Percentiles rank a stretch among this genome's conserved stretches.
phyloP scores from a whole-genome alignment of 2,329 filamentous ascomycete genomes.

The Fusarium lateritium region DNA sequence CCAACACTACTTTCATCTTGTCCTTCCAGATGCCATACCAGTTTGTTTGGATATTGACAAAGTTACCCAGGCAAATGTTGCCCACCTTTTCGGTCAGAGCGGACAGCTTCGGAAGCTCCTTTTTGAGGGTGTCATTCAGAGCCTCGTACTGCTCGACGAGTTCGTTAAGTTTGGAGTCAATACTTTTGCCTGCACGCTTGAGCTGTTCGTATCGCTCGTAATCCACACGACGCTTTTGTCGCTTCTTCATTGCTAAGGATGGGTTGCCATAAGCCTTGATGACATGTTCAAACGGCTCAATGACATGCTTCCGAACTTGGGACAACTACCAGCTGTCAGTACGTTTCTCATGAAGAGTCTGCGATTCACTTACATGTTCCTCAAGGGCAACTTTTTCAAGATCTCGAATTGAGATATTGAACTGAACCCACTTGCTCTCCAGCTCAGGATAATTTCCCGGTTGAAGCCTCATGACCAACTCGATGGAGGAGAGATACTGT shows the following conservation, averaged over 20 bases:
- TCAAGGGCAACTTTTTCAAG: conserved; percentile 86
- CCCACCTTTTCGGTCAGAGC: conserved; percentile 85
- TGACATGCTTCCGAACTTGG: conserved; percentile 84
- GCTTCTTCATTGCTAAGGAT: conserved; percentile 92
- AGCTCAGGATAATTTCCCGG: conserved; percentile 84
- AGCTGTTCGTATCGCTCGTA: conserved; percentile 86
- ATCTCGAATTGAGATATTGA: conserved; percentile 89
- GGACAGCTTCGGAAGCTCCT: conserved; percentile 90
- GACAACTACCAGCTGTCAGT: conserved; percentile 60
- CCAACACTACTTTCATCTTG: conserved; percentile 83
- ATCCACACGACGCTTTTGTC: conserved; percentile 91
- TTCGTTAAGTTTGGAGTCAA: conserved; percentile 88
- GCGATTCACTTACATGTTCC: conserved; percentile 77
- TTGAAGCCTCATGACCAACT: conserved; percentile 81
- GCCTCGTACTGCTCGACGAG: conserved; percentile 91
- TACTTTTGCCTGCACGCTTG: conserved; percentile 84
- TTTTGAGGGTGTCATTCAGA: conserved; percentile 92
- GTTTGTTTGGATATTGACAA: conserved; percentile 84
- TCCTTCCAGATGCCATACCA: conserved; percentile 90
- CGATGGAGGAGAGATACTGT: conserved; percentile 84
- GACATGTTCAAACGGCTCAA: conserved; percentile 84
- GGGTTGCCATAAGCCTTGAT: conserved; percentile 87
- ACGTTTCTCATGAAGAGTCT: background rate
- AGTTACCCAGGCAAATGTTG: conserved; percentile 84
- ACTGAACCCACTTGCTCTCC: conserved; percentile 94